Percentiles rank a stretch among this genome's conserved stretches.
phyloP scores from a whole-genome alignment of 108 stramenopile genomes.

The Heterococcus sp. region DNA sequence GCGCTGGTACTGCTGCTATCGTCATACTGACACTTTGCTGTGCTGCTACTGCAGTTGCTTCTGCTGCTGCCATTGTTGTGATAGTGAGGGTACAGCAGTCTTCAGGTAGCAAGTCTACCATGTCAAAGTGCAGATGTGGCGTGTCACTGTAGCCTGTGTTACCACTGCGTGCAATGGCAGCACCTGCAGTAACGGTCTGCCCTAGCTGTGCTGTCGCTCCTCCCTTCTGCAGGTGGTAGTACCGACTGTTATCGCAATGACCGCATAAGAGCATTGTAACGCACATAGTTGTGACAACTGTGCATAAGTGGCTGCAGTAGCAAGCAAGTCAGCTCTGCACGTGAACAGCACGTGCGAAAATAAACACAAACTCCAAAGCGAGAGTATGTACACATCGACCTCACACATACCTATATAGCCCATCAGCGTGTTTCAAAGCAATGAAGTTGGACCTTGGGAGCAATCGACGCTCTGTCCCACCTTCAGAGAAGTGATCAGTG shows the following conservation, averaged over 20 bases:
- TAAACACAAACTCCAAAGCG: too few species aligned
- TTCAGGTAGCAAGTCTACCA: slow-evolving; percentile 40
- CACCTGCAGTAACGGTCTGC: slow-evolving; percentile 27
- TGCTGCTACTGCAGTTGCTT: background rate
- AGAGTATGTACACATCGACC: background rate
- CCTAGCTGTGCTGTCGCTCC: slow-evolving; percentile 30
- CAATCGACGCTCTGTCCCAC: slow-evolving; percentile 18
- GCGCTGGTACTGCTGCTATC: background rate
- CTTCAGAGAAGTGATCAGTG: slow-evolving; percentile 36
- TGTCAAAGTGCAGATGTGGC: slow-evolving; percentile 55
- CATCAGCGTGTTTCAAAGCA: slow-evolving; percentile 50
- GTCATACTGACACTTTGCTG: background rate
- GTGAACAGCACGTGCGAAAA: too few species aligned
- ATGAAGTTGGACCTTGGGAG: slow-evolving; percentile 51
- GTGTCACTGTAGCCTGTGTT: slow-evolving; percentile 46
- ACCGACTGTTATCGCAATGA: slow-evolving; percentile 37
- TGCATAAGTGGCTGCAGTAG: background rate
- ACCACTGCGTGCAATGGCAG: slow-evolving; percentile 45
- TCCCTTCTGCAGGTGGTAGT: slow-evolving; percentile 42
- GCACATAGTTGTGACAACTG: background rate
- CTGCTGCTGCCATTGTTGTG: background rate
- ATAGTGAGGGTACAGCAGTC: background rate
- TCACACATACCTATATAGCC: background rate
- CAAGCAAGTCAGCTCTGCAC: background rate
- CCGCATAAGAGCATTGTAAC: background rate